Percentiles rank a stretch among this genome's conserved stretches.
Evolutionary conservation across 2,329 filamentous ascomycete species (phyloP).

Genomic region (Alternaria ethzedia): DNA sequence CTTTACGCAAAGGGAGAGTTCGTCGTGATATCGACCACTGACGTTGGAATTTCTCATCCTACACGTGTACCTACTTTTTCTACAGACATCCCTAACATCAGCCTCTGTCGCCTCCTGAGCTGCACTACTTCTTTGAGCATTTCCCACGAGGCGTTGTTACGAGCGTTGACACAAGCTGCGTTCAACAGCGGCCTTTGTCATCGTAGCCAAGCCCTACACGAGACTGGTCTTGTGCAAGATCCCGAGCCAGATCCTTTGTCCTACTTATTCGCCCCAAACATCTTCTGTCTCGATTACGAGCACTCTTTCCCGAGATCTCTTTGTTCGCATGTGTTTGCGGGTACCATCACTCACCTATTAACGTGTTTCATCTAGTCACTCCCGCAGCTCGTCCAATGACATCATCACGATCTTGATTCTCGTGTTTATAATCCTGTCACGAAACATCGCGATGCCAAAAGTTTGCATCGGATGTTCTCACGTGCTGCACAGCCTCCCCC

Average conservation of each 20-base stretch:
- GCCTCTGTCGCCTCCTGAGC: not conserved
- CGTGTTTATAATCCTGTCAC: too few relatives aligned
- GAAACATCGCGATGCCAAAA: too few relatives aligned
- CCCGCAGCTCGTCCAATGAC: not conserved
- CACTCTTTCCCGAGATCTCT: not conserved
- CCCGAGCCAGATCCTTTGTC: slow-evolving; percentile 4
- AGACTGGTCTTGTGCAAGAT: not conserved
- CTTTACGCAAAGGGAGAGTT: too few relatives aligned
- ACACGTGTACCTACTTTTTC: not conserved
- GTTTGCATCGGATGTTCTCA: too few relatives aligned
- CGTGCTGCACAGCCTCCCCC: slow-evolving; percentile 4
- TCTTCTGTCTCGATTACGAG: not conserved
- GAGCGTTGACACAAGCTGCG: not conserved
- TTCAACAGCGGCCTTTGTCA: slow-evolving; percentile 6
- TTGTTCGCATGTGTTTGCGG: not conserved
- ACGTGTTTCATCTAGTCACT: not conserved
- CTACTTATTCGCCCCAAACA: not conserved
- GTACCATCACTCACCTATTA: not conserved
- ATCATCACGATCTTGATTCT: too few relatives aligned
- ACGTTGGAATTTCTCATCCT: too few relatives aligned
- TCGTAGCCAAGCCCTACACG: not conserved
- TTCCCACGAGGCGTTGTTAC: not conserved
- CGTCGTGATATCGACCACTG: too few relatives aligned
- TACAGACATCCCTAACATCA: not conserved
- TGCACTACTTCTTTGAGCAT: slow-evolving; percentile 3